Conservation (phyloP, 495 filamentous ascomycete species). For the Stereocaulon alpinum region DNA sequence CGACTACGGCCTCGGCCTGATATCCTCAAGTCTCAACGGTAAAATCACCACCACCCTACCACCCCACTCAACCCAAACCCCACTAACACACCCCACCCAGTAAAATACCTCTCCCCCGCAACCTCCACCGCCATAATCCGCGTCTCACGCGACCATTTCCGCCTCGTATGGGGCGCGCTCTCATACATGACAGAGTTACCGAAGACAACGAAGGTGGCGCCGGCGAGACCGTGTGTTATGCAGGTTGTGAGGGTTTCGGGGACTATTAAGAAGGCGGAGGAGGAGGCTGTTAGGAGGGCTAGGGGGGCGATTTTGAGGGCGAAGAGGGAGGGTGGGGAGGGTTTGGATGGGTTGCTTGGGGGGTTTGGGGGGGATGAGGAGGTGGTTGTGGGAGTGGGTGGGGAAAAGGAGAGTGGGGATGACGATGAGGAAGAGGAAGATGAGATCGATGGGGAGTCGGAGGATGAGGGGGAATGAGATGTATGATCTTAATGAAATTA, state of each 20-base stretch:
- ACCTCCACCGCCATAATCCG: slow-evolving; percentile 89
- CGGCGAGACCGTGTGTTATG: slow-evolving; percentile 52
- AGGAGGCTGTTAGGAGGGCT: slow-evolving; percentile 72
- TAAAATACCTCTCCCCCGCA: slow-evolving; percentile 87
- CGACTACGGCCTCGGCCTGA: slow-evolving; percentile 75
- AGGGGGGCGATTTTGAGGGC: slow-evolving; percentile 58
- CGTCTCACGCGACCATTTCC: slow-evolving; percentile 65
- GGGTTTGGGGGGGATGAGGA: slow-evolving; percentile 26
- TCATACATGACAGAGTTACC: slow-evolving; percentile 71
- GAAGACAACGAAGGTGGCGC: slow-evolving; percentile 29
- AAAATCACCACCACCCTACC: too few relatives aligned
- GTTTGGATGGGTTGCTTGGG: slow-evolving; percentile 27
- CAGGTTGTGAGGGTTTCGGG: slow-evolving; percentile 87
- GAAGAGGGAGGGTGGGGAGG: slow-evolving; percentile 31
- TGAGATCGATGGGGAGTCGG: slow-evolving; percentile 23
- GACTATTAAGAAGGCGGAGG: slow-evolving; percentile 85
- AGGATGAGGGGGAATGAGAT: slow-evolving; percentile 16
- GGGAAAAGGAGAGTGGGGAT: slow-evolving; percentile 6
- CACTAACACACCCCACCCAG: slow-evolving; percentile 31
- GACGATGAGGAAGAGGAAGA: slow-evolving; percentile 34
- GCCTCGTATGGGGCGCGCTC: slow-evolving; percentile 80
- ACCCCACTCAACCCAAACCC: slow-evolving; percentile 19
- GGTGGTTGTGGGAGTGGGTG: slow-evolving; percentile 32
- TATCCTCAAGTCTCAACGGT: slow-evolving; percentile 54
- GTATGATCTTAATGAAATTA: too few relatives aligned